These are phyloP conservation scores for Puccinellia tenuiflora DNA, from an alignment of 176 grass and related monocot genomes.

Conservation along the genomic window DNA sequence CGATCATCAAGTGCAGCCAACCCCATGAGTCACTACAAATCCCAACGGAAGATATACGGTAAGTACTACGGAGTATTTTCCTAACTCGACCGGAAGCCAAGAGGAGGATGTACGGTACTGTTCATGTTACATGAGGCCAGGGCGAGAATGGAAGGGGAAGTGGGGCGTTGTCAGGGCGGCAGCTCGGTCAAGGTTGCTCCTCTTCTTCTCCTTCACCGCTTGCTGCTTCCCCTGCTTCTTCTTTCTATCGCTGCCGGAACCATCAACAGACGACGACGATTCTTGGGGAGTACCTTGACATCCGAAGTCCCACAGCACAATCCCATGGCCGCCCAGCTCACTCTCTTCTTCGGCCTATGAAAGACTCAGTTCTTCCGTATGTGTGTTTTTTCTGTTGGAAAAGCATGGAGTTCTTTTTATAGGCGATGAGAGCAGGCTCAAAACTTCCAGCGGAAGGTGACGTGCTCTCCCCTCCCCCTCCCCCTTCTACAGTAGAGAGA, in stretches of 20 bases:
- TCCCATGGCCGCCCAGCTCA: slow-evolving; percentile 5
- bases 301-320: slow-evolving; percentile 21
- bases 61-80: background rate
- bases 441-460: too few relatives aligned
- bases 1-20: background rate
- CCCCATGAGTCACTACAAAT: background rate
- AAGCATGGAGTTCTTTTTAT: too few relatives aligned
- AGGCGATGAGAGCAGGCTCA: too few relatives aligned
- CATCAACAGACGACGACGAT: background rate
- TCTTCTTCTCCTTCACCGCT: background rate
- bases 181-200: slow-evolving; percentile 9
- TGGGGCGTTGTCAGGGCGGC: background rate
- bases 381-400: too few relatives aligned
- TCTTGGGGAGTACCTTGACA: slow-evolving; percentile 31
- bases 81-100: background rate
- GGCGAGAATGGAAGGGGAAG: slow-evolving; percentile 32
- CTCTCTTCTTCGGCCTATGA: background rate
- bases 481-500: too few relatives aligned
- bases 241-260: background rate
- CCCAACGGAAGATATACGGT: too few relatives aligned
- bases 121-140: background rate
- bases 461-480: too few relatives aligned
- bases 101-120: background rate
- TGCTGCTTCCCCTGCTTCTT: background rate
- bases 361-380: too few relatives aligned